Percentiles rank a stretch among this genome's conserved stretches.
Conservation (phyloP, 164 flowering plant genomes). For the Hamamelis virginiana region DNA sequence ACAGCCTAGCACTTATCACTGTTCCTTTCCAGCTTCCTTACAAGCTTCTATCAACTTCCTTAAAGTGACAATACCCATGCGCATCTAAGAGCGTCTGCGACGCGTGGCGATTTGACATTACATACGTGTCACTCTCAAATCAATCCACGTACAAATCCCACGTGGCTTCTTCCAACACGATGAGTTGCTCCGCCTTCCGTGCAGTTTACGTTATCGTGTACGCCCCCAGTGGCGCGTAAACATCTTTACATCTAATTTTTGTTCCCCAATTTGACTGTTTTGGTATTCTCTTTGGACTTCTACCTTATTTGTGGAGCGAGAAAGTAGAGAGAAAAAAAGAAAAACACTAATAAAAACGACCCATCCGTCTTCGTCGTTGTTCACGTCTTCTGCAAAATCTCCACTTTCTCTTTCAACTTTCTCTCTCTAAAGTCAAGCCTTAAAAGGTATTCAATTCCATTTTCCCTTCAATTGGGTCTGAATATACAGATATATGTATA, state of each 20-base stretch:
- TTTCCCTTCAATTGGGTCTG: neutral
- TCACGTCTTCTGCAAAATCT: conserved; percentile 1
- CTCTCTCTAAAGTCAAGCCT: neutral
- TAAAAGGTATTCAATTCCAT: neutral
- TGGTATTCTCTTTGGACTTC: neutral
- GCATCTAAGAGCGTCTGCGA: neutral
- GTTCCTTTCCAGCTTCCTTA: neutral
- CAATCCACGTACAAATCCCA: neutral
- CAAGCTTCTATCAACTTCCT: neutral
- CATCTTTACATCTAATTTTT: too few species aligned
- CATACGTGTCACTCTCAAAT: neutral
- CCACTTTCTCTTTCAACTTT: neutral
- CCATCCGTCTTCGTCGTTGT: neutral
- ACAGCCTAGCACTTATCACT: neutral
- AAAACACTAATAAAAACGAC: neutral
- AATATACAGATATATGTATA: neutral
- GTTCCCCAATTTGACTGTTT: too few species aligned
- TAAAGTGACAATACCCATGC: neutral
- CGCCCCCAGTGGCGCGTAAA: too few species aligned
- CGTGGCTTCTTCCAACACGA: neutral
- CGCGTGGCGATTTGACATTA: neutral
- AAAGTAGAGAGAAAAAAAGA: neutral
- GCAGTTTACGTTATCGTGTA: too few species aligned
- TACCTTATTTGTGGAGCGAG: neutral
- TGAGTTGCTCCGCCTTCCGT: too few species aligned